Conservation (phyloP, 805 yeast species). For the Wickerhamomyces tratensis region DNA sequence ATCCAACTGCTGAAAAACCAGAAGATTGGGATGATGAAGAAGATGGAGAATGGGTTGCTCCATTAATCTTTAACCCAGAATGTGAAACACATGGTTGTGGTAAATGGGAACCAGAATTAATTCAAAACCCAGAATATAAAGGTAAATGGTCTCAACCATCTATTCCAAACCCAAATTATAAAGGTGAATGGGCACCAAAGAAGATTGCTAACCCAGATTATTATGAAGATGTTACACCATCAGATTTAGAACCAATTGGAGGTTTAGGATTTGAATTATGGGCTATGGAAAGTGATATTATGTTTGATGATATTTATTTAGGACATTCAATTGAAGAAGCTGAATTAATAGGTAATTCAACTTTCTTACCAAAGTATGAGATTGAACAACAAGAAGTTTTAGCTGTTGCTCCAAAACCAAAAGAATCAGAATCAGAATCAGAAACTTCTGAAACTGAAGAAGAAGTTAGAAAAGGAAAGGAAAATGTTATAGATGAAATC, state of each 20-base stretch:
- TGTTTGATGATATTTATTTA: conserved; percentile 77
- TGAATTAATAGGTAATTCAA: conserved; percentile 69
- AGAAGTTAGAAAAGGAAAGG: conserved; percentile 11
- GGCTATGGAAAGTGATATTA: conserved; percentile 68
- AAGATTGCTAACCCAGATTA: conserved; percentile 61
- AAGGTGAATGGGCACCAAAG: conserved; percentile 72
- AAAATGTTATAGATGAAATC: conserved; percentile 11
- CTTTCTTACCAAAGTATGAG: conserved; percentile 47
- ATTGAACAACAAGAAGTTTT: conserved; percentile 38
- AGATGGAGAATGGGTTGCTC: conserved; percentile 80
- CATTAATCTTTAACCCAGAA: conserved; percentile 61
- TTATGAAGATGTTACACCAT: conserved; percentile 47
- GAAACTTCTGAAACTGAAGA: not conserved
- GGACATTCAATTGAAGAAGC: conserved; percentile 85
- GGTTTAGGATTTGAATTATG: conserved; percentile 85
- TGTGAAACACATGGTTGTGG: conserved; percentile 76
- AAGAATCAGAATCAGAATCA: conserved; percentile 38
- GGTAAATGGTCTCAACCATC: conserved; percentile 74
- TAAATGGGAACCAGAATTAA: conserved; percentile 58
- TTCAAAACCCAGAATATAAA: conserved; percentile 59
- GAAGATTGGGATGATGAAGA: conserved; percentile 84
- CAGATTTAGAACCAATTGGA: conserved; percentile 58
- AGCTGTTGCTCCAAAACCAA: conserved; percentile 30
- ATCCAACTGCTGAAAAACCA: conserved; percentile 61
- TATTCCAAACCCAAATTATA: conserved; percentile 64